A percentile compares a stretch with the other conserved stretches of the same genome.
These are phyloP conservation scores for Juglanconis juglandina DNA, from an alignment of 2,329 filamentous ascomycete genomes.

Conservation along the genomic window DNA sequence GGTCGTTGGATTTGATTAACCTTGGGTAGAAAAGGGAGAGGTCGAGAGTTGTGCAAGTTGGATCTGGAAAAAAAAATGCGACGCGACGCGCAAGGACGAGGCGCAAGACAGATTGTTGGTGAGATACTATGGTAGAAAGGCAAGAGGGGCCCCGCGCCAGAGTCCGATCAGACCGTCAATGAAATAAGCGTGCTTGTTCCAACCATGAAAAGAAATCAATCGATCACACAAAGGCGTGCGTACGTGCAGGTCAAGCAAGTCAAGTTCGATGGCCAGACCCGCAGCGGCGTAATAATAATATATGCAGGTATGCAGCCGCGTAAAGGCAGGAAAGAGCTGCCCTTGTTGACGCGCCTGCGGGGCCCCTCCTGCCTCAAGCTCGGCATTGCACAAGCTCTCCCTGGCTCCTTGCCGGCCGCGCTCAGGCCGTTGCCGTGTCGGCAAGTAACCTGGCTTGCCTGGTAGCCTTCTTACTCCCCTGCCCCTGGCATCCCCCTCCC, in stretches of 20 bases:
- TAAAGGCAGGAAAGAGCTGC: background rate
- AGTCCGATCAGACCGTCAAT: background rate
- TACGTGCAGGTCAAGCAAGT: background rate
- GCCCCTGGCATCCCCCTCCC: background rate
- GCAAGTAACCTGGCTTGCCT: background rate
- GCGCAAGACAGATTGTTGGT: no score
- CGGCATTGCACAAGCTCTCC: background rate
- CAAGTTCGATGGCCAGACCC: background rate
- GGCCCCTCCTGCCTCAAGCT: background rate
- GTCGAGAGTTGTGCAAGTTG: no score
- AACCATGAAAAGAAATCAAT: no score
- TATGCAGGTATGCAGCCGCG: no score
- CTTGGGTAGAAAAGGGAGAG: no score
- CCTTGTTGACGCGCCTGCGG: background rate
- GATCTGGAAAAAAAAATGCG: no score
- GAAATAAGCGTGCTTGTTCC: background rate
- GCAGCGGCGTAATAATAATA: background rate
- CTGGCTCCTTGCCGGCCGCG: background rate
- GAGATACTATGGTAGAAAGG: no score
- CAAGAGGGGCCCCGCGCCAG: background rate
- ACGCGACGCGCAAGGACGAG: no score
- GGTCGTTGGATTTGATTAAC: no score
- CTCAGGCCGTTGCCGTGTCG: background rate
- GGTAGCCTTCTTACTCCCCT: background rate
- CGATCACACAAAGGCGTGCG: background rate